phyloP scores from a whole-genome alignment of 2,329 filamentous ascomycete species.

The Epichloe brachyelytri region DNA sequence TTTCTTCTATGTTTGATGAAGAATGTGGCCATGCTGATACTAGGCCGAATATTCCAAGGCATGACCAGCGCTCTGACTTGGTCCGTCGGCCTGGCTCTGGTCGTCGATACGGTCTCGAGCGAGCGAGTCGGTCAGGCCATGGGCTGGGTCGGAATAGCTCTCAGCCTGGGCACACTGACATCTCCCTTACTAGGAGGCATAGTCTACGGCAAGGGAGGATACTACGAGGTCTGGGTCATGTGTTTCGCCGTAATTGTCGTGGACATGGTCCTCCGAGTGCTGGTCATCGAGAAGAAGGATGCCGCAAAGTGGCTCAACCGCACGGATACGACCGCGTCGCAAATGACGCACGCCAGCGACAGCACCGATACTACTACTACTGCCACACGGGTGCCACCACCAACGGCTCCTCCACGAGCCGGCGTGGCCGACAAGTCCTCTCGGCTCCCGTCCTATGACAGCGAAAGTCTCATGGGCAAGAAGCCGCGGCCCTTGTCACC shows the following conservation, averaged over 20 bases:
- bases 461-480: background rate
- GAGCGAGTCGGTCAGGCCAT: constrained; percentile 19
- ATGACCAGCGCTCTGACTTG: constrained; percentile 21
- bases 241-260: constrained; percentile 22
- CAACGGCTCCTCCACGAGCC: background rate
- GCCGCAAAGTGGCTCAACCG: constrained; percentile 15
- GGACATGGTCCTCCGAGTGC: constrained; percentile 19
- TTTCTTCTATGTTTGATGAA: constrained; percentile 19
- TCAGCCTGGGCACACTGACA: constrained; percentile 19
- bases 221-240: constrained; percentile 23
- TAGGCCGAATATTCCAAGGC: constrained; percentile 21
- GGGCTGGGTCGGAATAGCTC: constrained; percentile 21
- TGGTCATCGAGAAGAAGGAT: constrained; percentile 20
- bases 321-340: background rate
- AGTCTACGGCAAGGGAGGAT: constrained; percentile 20
- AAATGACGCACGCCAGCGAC: background rate
- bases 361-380: background rate
- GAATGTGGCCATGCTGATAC: constrained; percentile 19
- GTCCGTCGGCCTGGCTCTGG: constrained; percentile 23
- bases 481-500: background rate
- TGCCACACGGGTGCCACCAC: background rate
- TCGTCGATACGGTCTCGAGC: constrained; percentile 21
- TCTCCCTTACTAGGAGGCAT: constrained; percentile 22
- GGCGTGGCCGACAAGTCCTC: background rate
- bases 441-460: background rate